Conservation (phyloP, 768 basidiomycete species). For the Auricularia sp. region DNA sequence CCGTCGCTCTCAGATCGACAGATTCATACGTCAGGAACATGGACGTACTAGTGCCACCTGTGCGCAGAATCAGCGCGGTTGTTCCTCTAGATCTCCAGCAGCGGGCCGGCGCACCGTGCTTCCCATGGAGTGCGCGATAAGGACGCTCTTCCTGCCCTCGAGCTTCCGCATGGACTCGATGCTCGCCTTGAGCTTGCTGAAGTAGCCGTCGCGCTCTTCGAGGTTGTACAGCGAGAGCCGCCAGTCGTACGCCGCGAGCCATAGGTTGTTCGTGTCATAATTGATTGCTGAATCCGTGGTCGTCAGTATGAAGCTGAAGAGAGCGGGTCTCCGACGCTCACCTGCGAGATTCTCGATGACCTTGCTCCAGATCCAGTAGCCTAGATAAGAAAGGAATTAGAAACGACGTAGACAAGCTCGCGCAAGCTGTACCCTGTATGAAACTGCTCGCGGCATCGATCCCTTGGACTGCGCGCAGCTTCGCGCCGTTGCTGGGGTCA, state of each 20-base stretch:
- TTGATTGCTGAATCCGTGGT: conserved; percentile 57
- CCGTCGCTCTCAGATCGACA: neutral
- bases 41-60: conserved; percentile 43
- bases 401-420: conserved; percentile 10
- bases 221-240: conserved; percentile 80
- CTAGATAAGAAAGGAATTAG: conserved; percentile 23
- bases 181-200: conserved; percentile 67
- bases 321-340: neutral
- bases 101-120: conserved; percentile 42
- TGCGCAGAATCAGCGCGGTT: neutral
- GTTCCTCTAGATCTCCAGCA: neutral
- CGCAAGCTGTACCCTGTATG: conserved; percentile 38
- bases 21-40: neutral
- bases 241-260: conserved; percentile 88
- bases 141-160: conserved; percentile 64
- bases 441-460: conserved; percentile 82
- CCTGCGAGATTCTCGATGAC: conserved; percentile 75
- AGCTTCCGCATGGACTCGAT: conserved; percentile 72
- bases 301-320: neutral
- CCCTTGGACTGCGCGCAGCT: conserved; percentile 43
- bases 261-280: conserved; percentile 85
- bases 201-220: conserved; percentile 85
- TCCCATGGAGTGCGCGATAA: conserved; percentile 85
- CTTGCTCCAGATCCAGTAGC: conserved; percentile 96
- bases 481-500: conserved; percentile 30